These are phyloP conservation scores for Lactuca sativa DNA, from an alignment of 129 eudicot genomes.

Conservation along the genomic window DNA sequence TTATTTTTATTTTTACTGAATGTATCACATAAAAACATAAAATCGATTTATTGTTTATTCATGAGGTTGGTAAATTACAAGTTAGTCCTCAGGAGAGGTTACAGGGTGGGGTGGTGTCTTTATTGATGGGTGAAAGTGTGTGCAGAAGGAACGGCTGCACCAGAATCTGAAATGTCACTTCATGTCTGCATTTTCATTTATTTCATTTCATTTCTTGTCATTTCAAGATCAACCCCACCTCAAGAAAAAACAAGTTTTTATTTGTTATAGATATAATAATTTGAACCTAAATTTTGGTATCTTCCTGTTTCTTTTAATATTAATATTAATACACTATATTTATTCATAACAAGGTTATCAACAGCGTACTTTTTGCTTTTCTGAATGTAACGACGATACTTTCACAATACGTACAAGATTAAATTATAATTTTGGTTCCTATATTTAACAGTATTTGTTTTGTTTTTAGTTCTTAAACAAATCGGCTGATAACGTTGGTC, in stretches of 20 bases:
- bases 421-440: too few species aligned
- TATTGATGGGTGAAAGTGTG: conserved; percentile 34
- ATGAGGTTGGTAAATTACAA: not conserved
- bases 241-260: not conserved
- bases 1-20: too few species aligned
- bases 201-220: conserved; percentile 55
- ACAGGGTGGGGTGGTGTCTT: conserved; percentile 26
- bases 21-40: not conserved
- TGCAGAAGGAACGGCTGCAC: conserved; percentile 40
- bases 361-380: too few species aligned
- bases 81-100: not conserved
- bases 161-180: conserved; percentile 73
- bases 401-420: too few species aligned
- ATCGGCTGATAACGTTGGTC: too few species aligned
- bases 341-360: too few species aligned
- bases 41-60: not conserved
- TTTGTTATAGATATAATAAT: too few species aligned
- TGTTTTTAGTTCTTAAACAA: too few species aligned
- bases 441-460: too few species aligned
- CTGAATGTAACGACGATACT: too few species aligned
- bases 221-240: conserved; percentile 37
- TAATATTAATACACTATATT: too few species aligned
- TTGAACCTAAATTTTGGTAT: not conserved
- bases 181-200: conserved; percentile 53
- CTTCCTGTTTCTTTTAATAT: too few species aligned